These are phyloP conservation scores for Wickerhamomyces sydowiorum DNA, from an alignment of 805 yeast genomes.

Conservation along the genomic window DNA sequence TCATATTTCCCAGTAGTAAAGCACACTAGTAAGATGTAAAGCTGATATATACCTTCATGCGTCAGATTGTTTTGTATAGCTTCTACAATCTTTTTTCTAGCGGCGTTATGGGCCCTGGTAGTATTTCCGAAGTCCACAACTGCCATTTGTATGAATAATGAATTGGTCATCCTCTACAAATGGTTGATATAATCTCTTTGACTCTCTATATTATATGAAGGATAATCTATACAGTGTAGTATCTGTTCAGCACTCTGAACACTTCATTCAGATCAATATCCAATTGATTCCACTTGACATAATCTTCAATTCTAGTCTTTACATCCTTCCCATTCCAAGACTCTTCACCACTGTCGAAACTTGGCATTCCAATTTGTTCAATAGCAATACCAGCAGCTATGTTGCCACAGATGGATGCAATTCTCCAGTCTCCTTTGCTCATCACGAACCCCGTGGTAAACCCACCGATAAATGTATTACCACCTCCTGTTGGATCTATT, in stretches of 20 bases:
- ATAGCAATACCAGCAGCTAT: conserved; percentile 78
- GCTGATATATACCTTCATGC: no score
- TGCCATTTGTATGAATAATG: no score
- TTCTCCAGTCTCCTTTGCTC: conserved; percentile 38
- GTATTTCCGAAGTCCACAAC: no score
- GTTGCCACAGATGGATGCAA: conserved; percentile 63
- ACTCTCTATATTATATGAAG: no score
- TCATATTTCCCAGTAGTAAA: no score
- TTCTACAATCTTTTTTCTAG: no score
- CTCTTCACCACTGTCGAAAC: conserved; percentile 24
- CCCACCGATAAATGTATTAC: conserved; percentile 85
- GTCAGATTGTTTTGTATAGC: no score
- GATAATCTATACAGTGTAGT: no score
- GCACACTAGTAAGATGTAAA: no score
- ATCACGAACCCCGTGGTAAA: conserved; percentile 56
- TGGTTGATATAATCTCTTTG: no score
- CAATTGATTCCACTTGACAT: conserved; percentile 24
- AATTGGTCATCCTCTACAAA: no score
- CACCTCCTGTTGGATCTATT: conserved; percentile 93
- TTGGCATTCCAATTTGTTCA: conserved; percentile 75
- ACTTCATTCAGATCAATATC: neutral
- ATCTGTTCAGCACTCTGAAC: neutral
- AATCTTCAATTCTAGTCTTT: conserved; percentile 36
- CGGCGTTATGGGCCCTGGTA: no score
- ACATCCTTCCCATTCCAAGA: conserved; percentile 58